Evolutionary conservation across 2,329 filamentous ascomycete species (phyloP).

Genomic region (Aspergillus novofumigatus): DNA sequence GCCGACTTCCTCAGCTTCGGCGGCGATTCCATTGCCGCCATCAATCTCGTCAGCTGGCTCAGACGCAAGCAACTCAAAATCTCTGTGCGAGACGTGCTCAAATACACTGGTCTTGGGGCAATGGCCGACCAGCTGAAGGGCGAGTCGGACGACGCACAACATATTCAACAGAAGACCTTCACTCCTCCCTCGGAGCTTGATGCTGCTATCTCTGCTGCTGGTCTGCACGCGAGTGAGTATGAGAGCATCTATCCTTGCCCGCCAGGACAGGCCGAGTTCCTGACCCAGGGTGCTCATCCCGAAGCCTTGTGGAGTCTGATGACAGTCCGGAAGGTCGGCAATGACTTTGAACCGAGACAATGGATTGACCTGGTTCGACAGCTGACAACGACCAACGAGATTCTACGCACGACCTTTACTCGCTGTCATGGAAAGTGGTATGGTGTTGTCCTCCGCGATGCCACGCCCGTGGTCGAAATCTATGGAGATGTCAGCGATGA

Average conservation of each 20-base stretch:
- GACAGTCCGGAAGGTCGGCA: neutral
- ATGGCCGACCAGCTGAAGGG: neutral
- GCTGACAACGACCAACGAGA: conserved; percentile 9
- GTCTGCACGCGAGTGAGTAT: neutral
- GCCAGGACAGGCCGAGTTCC: conserved; percentile 1
- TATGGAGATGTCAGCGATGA: conserved; percentile 9
- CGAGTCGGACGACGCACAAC: neutral
- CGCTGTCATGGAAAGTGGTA: conserved; percentile 4
- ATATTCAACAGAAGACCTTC: neutral
- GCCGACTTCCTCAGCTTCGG: neutral
- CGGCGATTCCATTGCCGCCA: neutral
- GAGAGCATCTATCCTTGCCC: conserved; percentile 1
- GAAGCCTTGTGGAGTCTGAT: conserved; percentile 1
- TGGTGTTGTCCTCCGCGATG: conserved; percentile 15
- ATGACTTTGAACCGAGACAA: conserved; percentile 8
- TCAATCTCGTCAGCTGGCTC: neutral
- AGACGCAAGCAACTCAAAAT: neutral
- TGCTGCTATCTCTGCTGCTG: neutral
- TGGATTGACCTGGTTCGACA: conserved; percentile 11
- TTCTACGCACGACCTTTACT: conserved; percentile 10
- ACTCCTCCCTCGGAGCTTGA: neutral
- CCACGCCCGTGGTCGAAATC: conserved; percentile 6
- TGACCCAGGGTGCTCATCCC: neutral
- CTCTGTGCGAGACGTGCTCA: neutral
- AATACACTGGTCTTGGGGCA: neutral